Base-by-base conservation (phyloP, 192 early-diverging fungal species). In the Coemansia sp. region DNA sequence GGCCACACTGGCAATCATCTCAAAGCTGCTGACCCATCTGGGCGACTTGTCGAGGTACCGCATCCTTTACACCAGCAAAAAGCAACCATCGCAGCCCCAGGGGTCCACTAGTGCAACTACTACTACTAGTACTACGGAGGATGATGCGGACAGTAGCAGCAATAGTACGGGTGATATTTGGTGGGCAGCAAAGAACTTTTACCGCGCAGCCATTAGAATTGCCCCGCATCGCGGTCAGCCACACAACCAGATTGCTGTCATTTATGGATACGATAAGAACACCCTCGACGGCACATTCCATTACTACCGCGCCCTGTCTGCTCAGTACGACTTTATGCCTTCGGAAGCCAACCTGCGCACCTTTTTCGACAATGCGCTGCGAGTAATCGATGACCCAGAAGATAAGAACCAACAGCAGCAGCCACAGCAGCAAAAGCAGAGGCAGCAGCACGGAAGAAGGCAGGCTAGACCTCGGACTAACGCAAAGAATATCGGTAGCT, bases 1-100 rank as follows among this genome's bases (percentile, higher is more conserved):
- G 7, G 71, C 77, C 9, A 34, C 77, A 3, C 53, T 71, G 62
- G 71, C 71, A 2, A 64, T 79, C 19, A 50, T 74, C 11, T 62
- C 77, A 9, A 52, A 58, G 46, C 53, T 74, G 35, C 59, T 79
- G 61, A 55, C 69, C 35, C 73, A 79, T 38, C 69, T 79, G 38
- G 77, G 77, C 45, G 77, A 79, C 53, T 59, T 79, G 41, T 73
- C 77, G 36, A 64, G 77, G 20, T 79, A 79, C 62, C 68, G 77
- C 34, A 62, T 62, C 5, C 50, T 74, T 43, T 62, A 79, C 55
- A 67, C 68, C 4, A 65, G 54, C 62, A 62, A 46, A 35, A 76
- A 68, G 66, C 63, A 65, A 46, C 3, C 29, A 29, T 29, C 29
- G 29, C 50, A 57, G 34, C 55, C 13, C 14, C 55, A 57, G 55